phyloP scores from a whole-genome alignment of 2,329 filamentous ascomycete genomes.

The Paecilomyces dactylethromorphus region DNA sequence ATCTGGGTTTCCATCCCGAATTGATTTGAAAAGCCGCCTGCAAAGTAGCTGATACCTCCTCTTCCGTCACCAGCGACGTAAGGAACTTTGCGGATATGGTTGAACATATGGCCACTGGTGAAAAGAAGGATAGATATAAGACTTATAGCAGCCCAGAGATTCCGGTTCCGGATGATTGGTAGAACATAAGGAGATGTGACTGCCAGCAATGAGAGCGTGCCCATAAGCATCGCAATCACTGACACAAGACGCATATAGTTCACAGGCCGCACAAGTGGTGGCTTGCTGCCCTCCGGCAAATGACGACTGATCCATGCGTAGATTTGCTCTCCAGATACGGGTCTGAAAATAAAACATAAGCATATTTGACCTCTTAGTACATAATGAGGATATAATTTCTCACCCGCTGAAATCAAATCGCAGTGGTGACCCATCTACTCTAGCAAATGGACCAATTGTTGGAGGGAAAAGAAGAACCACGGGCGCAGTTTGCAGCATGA shows the following conservation, averaged over 20 bases:
- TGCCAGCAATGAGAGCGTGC: slow-evolving; percentile 59
- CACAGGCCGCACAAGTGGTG: slow-evolving; percentile 72
- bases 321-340: slow-evolving; percentile 68
- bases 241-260: slow-evolving; percentile 75
- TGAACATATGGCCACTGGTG: slow-evolving; percentile 98
- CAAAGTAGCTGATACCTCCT: slow-evolving; percentile 85
- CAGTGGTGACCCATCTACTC: slow-evolving; percentile 58
- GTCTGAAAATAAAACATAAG: slow-evolving; percentile 39
- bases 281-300: slow-evolving; percentile 70
- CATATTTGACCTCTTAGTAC: background rate
- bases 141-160: slow-evolving; percentile 86
- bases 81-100: slow-evolving; percentile 92
- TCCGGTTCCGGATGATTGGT: slow-evolving; percentile 80
- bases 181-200: slow-evolving; percentile 72
- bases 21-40: slow-evolving; percentile 86
- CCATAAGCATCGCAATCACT: slow-evolving; percentile 62
- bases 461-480: slow-evolving; percentile 83
- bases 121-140: slow-evolving; percentile 87
- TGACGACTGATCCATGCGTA: slow-evolving; percentile 74
- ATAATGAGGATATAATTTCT: slow-evolving; percentile 19
- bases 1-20: slow-evolving; percentile 94
- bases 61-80: slow-evolving; percentile 81
- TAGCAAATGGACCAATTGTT: slow-evolving; percentile 73
- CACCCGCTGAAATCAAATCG: slow-evolving; percentile 87
- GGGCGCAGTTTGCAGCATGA: slow-evolving; percentile 89